A percentile compares a stretch with the other conserved stretches of the same genome.
Conservation (phyloP, 2,329 filamentous ascomycete genomes). For the Bipolaris zeicola region DNA sequence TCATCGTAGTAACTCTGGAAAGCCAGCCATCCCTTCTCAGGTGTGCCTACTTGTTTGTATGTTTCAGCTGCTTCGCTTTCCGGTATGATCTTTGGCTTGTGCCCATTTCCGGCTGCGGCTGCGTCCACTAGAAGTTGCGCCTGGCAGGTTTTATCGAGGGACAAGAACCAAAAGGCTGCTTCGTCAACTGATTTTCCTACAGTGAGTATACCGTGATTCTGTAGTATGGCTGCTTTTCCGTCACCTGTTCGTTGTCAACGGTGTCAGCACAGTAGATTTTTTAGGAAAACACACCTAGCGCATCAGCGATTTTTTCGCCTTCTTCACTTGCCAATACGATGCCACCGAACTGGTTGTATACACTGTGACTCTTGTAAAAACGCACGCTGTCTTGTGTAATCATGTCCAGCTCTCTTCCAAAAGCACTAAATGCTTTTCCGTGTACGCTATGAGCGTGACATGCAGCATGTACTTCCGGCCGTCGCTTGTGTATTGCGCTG, state of each 20-base stretch:
- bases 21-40: constrained; percentile 60
- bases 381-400: constrained; percentile 56
- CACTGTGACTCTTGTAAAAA: constrained; percentile 50
- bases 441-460: constrained; percentile 55
- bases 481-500: constrained; percentile 48
- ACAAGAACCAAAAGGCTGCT: constrained; percentile 55
- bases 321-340: constrained; percentile 53
- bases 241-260: constrained; percentile 18
- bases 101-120: constrained; percentile 43
- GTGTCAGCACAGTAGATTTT: neutral
- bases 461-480: constrained; percentile 49
- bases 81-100: constrained; percentile 50
- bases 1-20: constrained; percentile 63
- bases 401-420: constrained; percentile 54
- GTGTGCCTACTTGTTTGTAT: constrained; percentile 52
- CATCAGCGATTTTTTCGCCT: constrained; percentile 52
- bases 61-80: constrained; percentile 50
- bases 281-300: constrained; percentile 29
- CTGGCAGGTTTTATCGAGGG: constrained; percentile 54
- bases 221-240: constrained; percentile 47
- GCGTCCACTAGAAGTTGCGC: constrained; percentile 54
- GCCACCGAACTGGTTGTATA: constrained; percentile 50
- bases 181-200: constrained; percentile 51
- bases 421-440: constrained; percentile 56
- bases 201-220: constrained; percentile 50